Conservation (phyloP, 1,139 yeast species). For the Yamadazyma diospyri region DNA sequence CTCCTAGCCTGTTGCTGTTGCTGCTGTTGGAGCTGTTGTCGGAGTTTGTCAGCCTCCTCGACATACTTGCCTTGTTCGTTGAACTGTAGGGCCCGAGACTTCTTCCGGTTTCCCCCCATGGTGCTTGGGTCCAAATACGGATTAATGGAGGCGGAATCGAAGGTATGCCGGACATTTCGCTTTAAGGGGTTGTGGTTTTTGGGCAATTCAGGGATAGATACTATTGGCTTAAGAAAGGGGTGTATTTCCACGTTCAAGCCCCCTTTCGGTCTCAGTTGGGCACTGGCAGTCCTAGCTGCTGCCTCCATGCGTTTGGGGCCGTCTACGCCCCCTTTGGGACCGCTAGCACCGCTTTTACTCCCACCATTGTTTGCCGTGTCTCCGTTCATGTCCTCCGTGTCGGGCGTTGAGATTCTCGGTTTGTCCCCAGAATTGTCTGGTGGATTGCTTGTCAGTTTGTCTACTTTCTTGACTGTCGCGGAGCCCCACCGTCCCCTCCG, state of each 20-base stretch:
- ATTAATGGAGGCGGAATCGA: constrained; percentile 42
- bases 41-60: constrained; percentile 48
- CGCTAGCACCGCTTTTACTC: no score
- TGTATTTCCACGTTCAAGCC: constrained; percentile 58
- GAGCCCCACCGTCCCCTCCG: no score
- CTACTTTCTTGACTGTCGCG: no score
- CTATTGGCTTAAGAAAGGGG: constrained; percentile 48
- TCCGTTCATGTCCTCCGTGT: no score
- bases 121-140: constrained; percentile 55
- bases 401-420: no score
- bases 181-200: constrained; percentile 28
- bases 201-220: constrained; percentile 22
- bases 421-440: no score
- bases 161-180: constrained; percentile 30
- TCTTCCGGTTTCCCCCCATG: constrained; percentile 17
- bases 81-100: constrained; percentile 41
- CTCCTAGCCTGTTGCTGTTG: constrained; percentile 26
- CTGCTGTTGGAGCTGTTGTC: constrained; percentile 27
- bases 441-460: no score
- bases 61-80: constrained; percentile 62
- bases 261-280: no score
- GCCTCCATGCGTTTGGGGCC: not conserved
- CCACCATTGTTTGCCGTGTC: no score
- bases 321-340: not conserved
- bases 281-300: no score